Conservation (phyloP, 2,329 filamentous ascomycete genomes). For the Aspergillaceae sp. region DNA sequence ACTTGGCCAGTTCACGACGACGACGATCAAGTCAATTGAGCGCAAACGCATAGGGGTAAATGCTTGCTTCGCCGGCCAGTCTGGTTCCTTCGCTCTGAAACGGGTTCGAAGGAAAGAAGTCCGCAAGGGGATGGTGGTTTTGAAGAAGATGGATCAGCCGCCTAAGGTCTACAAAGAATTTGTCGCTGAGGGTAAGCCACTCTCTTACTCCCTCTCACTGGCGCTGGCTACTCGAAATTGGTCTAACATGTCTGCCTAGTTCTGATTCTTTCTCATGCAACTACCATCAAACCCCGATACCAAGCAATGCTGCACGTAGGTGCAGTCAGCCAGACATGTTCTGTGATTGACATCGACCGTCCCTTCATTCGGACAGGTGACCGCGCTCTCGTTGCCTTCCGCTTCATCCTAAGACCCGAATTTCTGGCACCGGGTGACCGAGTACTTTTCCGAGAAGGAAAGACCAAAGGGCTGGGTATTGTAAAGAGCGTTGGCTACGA, state of each 20-base stretch:
- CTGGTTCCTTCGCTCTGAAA: constrained; percentile 82
- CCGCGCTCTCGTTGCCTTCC: constrained; percentile 86
- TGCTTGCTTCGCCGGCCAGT: constrained; percentile 82
- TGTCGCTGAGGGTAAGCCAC: constrained; percentile 58
- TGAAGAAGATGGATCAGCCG: constrained; percentile 70
- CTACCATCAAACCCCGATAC: constrained; percentile 93
- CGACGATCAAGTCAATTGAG: constrained; percentile 85
- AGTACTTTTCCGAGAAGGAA: constrained; percentile 84
- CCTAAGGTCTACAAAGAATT: constrained; percentile 70
- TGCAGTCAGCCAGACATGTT: constrained; percentile 87
- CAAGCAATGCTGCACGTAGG: constrained; percentile 98
- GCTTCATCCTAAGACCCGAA: constrained; percentile 88
- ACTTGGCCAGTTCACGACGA: constrained; percentile 78
- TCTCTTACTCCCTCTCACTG: background rate
- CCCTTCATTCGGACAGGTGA: constrained; percentile 91
- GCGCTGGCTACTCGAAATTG: background rate
- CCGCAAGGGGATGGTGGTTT: constrained; percentile 93
- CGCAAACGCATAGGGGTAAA: constrained; percentile 85
- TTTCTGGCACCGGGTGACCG: constrained; percentile 83
- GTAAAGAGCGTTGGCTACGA: constrained; percentile 90
- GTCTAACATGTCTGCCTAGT: constrained; percentile 42
- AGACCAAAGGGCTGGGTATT: constrained; percentile 91
- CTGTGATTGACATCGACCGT: constrained; percentile 96
- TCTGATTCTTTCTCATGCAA: constrained; percentile 88
- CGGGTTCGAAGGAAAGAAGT: constrained; percentile 85